phyloP scores from a whole-genome alignment of 2,329 filamentous ascomycete species.

The Penicillium vulpinum region DNA sequence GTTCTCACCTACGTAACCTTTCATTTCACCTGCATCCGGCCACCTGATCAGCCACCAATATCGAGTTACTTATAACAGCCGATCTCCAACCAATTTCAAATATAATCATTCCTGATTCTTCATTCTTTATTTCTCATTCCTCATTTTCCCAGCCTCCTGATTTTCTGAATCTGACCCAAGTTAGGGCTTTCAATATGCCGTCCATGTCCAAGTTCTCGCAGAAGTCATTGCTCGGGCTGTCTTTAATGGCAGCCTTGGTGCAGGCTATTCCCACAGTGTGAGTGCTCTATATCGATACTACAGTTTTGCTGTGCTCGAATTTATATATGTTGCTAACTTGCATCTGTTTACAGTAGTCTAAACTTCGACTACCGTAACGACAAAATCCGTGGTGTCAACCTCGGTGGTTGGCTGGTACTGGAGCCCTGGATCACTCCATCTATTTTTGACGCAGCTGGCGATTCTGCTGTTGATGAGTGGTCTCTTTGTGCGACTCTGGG shows the following conservation, averaged over 20 bases:
- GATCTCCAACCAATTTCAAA: conserved; percentile 28
- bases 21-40: conserved; percentile 20
- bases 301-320: not conserved
- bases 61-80: conserved; percentile 33
- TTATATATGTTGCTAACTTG: not conserved
- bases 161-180: conserved; percentile 31
- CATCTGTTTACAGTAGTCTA: conserved; percentile 22
- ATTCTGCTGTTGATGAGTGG: conserved; percentile 59
- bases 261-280: conserved; percentile 27
- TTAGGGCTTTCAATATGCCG: conserved; percentile 27
- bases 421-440: conserved; percentile 66
- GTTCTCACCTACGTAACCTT: conserved; percentile 11
- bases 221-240: conserved; percentile 28
- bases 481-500: conserved; percentile 54
- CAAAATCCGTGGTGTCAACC: conserved; percentile 64
- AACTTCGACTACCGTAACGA: conserved; percentile 54
- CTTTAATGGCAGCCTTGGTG: conserved; percentile 25
- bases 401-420: conserved; percentile 65
- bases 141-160: conserved; percentile 24
- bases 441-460: conserved; percentile 54
- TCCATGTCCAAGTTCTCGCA: conserved; percentile 22
- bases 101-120: conserved; percentile 23
- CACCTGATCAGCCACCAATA: conserved; percentile 6
- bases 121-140: conserved; percentile 20
- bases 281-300: conserved; percentile 13